Evolutionary conservation across 108 stramenopile species (phyloP), one percentile per base, ranked within the genome.

Genomic region (Nitzschia putrida): DNA sequence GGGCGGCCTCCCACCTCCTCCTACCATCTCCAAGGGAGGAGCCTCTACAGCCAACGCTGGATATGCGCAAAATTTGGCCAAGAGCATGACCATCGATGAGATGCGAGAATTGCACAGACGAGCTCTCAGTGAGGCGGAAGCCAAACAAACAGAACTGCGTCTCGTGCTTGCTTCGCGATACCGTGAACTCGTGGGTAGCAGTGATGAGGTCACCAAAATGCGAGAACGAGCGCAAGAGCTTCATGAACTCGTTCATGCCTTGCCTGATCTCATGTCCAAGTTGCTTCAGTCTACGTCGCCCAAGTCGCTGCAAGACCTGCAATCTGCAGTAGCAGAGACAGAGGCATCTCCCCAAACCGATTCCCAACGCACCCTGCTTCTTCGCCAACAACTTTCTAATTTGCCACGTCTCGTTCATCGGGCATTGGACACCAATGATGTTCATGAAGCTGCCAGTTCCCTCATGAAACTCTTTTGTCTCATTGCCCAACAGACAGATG

Each of bases 121-220:
- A 13, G 93, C 93, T 23, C 64, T 90, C 52, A 25, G 66, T n/a
- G 89, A 90, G 0, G 93, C 90, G 22, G 89, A 92, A 77, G 84
- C 91, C 50, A 95, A 95, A 74, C 87, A 85, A 22, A 92, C 88
- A 34, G 93, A 95, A 53, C 76, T 95, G 18, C 89, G 89, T 0
- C 68, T 95, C 49, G 93, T 95, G 8, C 52, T 95, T 69, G 91
- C 93, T 3, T 84, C 82, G 43, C 88, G 93, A 7, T 95, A 95
- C 72, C 82, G 88, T 7, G 93, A 95, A 58, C 68, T 95, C 41
- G 93, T 95, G 18, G 93, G 93, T 13, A 86, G 86, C 44, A 76
- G 73, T 29, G 93, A 95, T 61, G 91, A 95, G 67, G 93, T 95
- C 34, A 67, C 85, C n/a, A 76, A 81, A 63, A 95, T 95, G 93